Evolutionary conservation across 805 yeast genomes (phyloP).

Genomic region (Spathaspora arborariae): DNA sequence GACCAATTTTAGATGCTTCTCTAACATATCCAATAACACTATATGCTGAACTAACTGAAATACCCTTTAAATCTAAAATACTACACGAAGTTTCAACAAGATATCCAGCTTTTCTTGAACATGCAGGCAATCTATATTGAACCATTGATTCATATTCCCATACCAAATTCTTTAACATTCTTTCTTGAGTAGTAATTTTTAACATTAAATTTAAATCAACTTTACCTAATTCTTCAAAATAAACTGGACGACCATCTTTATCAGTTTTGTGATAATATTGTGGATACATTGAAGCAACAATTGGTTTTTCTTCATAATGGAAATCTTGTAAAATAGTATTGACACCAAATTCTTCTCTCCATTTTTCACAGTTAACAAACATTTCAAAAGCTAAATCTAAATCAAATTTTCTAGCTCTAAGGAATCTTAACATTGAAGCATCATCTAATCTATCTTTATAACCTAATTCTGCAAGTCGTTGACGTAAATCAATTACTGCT

Average conservation of each 20-base stretch:
- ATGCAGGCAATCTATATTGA: constrained; percentile 84
- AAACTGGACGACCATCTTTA: constrained; percentile 94
- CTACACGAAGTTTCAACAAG: constrained; percentile 96
- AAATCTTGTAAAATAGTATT: constrained; percentile 84
- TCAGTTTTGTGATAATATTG: constrained; percentile 97
- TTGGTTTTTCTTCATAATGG: constrained; percentile 88
- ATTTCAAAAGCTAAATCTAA: constrained; percentile 71
- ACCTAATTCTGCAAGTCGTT: constrained; percentile 57
- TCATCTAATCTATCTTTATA: constrained; percentile 81
- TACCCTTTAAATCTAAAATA: constrained; percentile 91
- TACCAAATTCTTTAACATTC: constrained; percentile 92
- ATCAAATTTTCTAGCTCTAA: constrained; percentile 95
- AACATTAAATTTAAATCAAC: constrained; percentile 89
- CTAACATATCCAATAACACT: constrained; percentile 84
- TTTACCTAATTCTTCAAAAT: constrained; percentile 88
- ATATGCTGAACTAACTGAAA: constrained; percentile 77
- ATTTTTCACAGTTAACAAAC: constrained; percentile 83
- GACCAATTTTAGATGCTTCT: constrained; percentile 93
- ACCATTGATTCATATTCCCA: constrained; percentile 97
- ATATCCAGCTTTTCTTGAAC: constrained; percentile 75
- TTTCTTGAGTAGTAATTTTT: constrained; percentile 89
- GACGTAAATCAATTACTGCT: constrained; percentile 55
- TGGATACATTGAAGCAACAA: constrained; percentile 87
- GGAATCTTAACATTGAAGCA: constrained; percentile 76
- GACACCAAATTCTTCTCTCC: constrained; percentile 87